phyloP scores from a whole-genome alignment of 192 early-diverging fungal genomes.

The Spizellomyces punctatus region DNA sequence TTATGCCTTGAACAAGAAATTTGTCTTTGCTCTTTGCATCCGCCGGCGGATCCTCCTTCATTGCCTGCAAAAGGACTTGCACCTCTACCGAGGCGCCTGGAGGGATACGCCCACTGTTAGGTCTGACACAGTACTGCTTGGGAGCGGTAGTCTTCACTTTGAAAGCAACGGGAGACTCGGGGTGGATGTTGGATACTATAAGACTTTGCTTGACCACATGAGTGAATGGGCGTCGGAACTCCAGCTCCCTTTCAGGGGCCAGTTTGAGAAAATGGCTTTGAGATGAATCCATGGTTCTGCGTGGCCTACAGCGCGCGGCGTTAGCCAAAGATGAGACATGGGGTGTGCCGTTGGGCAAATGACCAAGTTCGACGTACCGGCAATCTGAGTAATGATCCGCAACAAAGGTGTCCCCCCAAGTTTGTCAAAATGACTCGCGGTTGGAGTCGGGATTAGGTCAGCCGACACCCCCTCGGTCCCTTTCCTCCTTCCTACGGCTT shows the following conservation, averaged over 20 bases:
- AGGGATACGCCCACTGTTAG: constrained; percentile 84
- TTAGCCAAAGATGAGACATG: too few relatives aligned
- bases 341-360: too few relatives aligned
- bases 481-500: too few relatives aligned
- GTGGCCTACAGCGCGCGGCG: too few relatives aligned
- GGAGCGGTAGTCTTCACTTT: constrained; percentile 99
- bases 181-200: constrained; percentile 42
- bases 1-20: constrained; percentile 89
- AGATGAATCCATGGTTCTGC: not conserved
- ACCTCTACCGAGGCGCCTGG: constrained; percentile 52
- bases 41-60: constrained; percentile 78
- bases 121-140: constrained; percentile 94
- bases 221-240: constrained; percentile 50
- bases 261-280: constrained; percentile 23
- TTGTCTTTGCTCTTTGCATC: constrained; percentile 94
- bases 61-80: constrained; percentile 86
- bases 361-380: too few relatives aligned
- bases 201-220: constrained; percentile 39
- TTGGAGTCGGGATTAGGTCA: too few relatives aligned
- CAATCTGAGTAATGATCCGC: too few relatives aligned
- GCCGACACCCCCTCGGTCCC: too few relatives aligned
- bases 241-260: constrained; percentile 40
- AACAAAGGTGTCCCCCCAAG: too few relatives aligned
- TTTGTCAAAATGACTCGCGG: too few relatives aligned
- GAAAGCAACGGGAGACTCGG: constrained; percentile 76